Evolutionary conservation across 2,329 filamentous ascomycete species (phyloP), one percentile per base, ranked within the genome.

Genomic region (Clarireedia homoeocarpa): DNA sequence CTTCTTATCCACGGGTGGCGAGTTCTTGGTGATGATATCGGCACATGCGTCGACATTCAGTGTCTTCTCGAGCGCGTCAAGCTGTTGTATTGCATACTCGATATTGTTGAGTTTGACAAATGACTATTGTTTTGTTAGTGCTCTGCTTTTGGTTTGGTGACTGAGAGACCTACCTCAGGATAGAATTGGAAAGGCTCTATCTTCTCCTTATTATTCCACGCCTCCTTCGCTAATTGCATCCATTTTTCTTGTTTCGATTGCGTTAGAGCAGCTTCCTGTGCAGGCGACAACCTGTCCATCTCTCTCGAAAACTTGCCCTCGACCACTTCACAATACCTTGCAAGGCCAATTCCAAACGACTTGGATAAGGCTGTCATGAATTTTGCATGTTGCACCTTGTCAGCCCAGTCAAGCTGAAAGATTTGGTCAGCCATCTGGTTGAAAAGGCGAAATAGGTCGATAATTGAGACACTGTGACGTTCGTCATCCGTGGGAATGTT

Each of bases 41-140:
- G 91, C 91, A 67, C 91, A 96, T 10, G 81, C 86, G 69, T 99
- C 94, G 12, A 95, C 91, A 65, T 96, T 91, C 77, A 97, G 89
- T 57, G 86, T 83, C 67, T 82, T 85, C 69, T 97, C 92, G 6
- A 99, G 78, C 70, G 88, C 90, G 69, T 99, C 94, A 52, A 99
- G 79, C 67, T 95, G 89, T 56, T 91, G 82, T 73, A 95, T 91
- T 5, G 91, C 92, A 72, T 90, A 97, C 72, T 96, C 92, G 62
- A 99, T 85, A 67, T 99, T 95, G 77, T 99, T 99, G 63, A 99
- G 81, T 72, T 97, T 99, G 60, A 99, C 91, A 65, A 99, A 88
- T 5, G 91, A 96, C 89, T 96, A 63, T 44, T 9, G 36, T 46
- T 14, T 23, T 53, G 62, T 74, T 66, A 74, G 71, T 58, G 59